phyloP scores from a whole-genome alignment of 495 filamentous ascomycete genomes.

The Penicillium turbatum region DNA sequence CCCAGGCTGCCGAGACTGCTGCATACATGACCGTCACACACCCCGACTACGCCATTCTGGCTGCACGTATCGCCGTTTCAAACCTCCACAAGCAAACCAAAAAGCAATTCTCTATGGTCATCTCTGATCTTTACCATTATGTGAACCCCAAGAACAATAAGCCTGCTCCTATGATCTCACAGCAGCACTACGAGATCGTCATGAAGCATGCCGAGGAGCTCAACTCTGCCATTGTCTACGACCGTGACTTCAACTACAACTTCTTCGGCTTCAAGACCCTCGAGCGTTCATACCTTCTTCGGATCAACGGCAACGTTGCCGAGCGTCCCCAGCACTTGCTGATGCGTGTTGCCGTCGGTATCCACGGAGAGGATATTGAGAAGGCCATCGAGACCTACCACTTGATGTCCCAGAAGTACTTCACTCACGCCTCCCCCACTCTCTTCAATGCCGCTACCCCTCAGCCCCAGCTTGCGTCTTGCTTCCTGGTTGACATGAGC shows the following conservation, averaged over 20 bases:
- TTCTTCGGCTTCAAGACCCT: slow-evolving; percentile 99
- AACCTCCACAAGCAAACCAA: slow-evolving; percentile 99
- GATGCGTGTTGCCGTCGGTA: slow-evolving; percentile 97
- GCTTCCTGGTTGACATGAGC: slow-evolving; percentile 98
- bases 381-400: slow-evolving; percentile 95
- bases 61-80: slow-evolving; percentile 96
- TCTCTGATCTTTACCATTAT: slow-evolving; percentile 92
- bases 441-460: slow-evolving; percentile 98
- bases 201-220: slow-evolving; percentile 94
- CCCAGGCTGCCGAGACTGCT: slow-evolving; percentile 92
- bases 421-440: slow-evolving; percentile 96
- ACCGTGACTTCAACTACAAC: slow-evolving; percentile 99
- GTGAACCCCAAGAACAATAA: slow-evolving; percentile 89
- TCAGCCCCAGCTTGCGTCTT: slow-evolving; percentile 87
- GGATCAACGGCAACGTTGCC: slow-evolving; percentile 86
- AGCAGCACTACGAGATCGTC: slow-evolving; percentile 81
- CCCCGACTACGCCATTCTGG: slow-evolving; percentile 97
- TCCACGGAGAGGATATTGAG: slow-evolving; percentile 92
- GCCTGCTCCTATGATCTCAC: slow-evolving; percentile 86
- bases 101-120: slow-evolving; percentile 95
- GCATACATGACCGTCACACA: slow-evolving; percentile 99
- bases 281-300: slow-evolving; percentile 93
- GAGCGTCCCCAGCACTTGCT: slow-evolving; percentile 98
- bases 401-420: slow-evolving; percentile 94
- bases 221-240: slow-evolving; percentile 98